Conservation (phyloP, 1,284 basidiomycete species). For the Austroboletus novae-zelandiae region DNA sequence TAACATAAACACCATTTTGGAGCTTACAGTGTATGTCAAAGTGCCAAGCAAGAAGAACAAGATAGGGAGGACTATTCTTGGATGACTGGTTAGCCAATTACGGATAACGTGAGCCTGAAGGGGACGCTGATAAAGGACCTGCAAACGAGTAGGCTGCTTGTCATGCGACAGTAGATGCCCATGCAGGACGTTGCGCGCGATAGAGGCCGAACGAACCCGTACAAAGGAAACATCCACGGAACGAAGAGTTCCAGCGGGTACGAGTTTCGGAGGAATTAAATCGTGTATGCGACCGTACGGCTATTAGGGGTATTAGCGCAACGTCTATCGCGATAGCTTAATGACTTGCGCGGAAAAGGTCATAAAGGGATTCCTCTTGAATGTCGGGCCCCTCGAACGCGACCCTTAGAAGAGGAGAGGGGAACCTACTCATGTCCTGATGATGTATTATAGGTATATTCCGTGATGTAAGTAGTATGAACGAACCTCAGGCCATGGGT, state of each 20-base stretch:
- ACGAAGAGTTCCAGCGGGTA: conserved; percentile 67
- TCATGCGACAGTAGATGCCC: conserved; percentile 50
- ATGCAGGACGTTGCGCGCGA: conserved; percentile 86
- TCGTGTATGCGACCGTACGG: conserved; percentile 83
- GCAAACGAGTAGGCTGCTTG: conserved; percentile 51
- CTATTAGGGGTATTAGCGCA: conserved; percentile 37
- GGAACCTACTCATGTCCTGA: conserved; percentile 84
- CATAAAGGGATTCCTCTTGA: conserved; percentile 73
- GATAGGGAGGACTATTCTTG: conserved; percentile 83
- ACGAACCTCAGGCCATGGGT: conserved; percentile 80
- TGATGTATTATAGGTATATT: conserved; percentile 26
- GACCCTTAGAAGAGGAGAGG: conserved; percentile 71
- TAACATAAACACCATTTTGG: background rate
- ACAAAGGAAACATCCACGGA: conserved; percentile 64
- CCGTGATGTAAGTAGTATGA: background rate
- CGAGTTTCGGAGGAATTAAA: conserved; percentile 60
- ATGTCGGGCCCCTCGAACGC: conserved; percentile 86
- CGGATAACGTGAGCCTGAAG: conserved; percentile 78
- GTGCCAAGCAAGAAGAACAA: conserved; percentile 86
- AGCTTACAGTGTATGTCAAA: conserved; percentile 79
- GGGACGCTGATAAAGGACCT: conserved; percentile 69
- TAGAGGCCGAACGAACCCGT: conserved; percentile 67
- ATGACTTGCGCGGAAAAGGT: conserved; percentile 61
- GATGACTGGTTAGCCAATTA: conserved; percentile 85
- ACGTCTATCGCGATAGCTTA: conserved; percentile 3